Evolutionary conservation across 352 stramenopile genomes (phyloP), one percentile per base, ranked within the genome.

Genomic region (Phytophthora europaea): DNA sequence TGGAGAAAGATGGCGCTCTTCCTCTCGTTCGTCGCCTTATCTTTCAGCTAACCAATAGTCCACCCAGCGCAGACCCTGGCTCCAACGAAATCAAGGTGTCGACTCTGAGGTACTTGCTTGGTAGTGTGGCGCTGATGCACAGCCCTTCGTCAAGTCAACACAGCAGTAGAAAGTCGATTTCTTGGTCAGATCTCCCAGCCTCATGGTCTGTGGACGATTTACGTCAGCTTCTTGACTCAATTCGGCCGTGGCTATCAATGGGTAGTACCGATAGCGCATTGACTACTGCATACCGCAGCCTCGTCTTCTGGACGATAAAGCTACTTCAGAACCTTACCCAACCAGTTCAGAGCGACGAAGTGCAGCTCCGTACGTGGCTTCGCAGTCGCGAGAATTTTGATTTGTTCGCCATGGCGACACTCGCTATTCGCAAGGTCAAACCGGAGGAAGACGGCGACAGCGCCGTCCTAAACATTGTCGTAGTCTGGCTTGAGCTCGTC

Each of bases 301-400:
- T 82, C n/a, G 36, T 40, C 0, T 74, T 77, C 16, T 86, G 79
- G 74, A 65, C 52, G 45, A 53, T 86, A 10, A 79, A 79, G 52
- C 60, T 86, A 5, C 51, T 86, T n/a, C 65, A 74, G 0, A 84
- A 79, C 43, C 70, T 86, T 18, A 75, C 72, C 0, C 61, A 56
- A n/a, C 26, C 33, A 23, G n/a, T 38, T 43, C 16, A 34, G 31
- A n/a, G 59, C 7, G 50, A 54, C 2, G 22, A 58, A 0, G 61
- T 66, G 20, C 47, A 63, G 45, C 50, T 69, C 26, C 72, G 67
- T 2, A 54, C 52, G 20, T 65, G 40, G 33, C 26, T 79, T 9
- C 16, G 67, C 65, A 69, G 45, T 72, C 67, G 57, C 12, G 45
- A 73, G n/a, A 63, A 59, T 0, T 79, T 79, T 10, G 28, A 79